phyloP scores from a whole-genome alignment of 2,329 filamentous ascomycete genomes.

The Parascedosporium putredinis region DNA sequence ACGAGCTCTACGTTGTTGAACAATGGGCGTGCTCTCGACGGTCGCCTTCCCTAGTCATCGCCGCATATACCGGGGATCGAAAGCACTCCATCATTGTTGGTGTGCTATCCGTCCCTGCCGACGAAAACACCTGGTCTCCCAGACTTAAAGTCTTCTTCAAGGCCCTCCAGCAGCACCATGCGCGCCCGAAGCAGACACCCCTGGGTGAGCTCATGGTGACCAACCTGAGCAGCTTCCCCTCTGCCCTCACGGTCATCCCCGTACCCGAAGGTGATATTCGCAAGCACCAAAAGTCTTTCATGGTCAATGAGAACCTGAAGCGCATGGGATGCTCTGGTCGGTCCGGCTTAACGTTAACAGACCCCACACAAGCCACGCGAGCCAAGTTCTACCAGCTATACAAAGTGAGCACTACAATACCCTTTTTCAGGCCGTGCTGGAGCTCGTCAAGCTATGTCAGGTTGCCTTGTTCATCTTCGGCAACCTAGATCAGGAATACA shows the following conservation, averaged over 20 bases:
- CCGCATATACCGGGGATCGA: conserved; percentile 82
- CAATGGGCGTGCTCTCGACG: conserved; percentile 93
- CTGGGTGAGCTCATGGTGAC: conserved; percentile 87
- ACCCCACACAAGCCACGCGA: conserved; percentile 70
- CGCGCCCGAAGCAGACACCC: conserved; percentile 68
- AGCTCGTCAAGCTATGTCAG: conserved; percentile 86
- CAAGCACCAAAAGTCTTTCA: conserved; percentile 71
- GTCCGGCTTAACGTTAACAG: conserved; percentile 69
- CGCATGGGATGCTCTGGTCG: conserved; percentile 84
- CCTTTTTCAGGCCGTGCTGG: conserved; percentile 71
- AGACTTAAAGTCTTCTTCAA: conserved; percentile 76
- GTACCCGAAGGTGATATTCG: conserved; percentile 79
- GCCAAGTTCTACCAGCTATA: conserved; percentile 91
- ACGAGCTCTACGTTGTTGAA: conserved; percentile 89
- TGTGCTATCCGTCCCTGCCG: conserved; percentile 70
- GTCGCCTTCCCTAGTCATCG: conserved; percentile 84
- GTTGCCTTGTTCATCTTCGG: conserved; percentile 80
- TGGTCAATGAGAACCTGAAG: conserved; percentile 92
- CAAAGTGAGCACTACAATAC: conserved; percentile 71
- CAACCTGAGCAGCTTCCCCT: conserved; percentile 85
- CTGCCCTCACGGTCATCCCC: conserved; percentile 80
- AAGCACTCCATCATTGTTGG: conserved; percentile 69
- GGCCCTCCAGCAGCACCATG: conserved; percentile 75
- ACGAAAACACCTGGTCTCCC: conserved; percentile 71
- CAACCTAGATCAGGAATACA: conserved; percentile 77